phyloP scores from a whole-genome alignment of 768 basidiomycete species.

The Chalciporus piperatus region DNA sequence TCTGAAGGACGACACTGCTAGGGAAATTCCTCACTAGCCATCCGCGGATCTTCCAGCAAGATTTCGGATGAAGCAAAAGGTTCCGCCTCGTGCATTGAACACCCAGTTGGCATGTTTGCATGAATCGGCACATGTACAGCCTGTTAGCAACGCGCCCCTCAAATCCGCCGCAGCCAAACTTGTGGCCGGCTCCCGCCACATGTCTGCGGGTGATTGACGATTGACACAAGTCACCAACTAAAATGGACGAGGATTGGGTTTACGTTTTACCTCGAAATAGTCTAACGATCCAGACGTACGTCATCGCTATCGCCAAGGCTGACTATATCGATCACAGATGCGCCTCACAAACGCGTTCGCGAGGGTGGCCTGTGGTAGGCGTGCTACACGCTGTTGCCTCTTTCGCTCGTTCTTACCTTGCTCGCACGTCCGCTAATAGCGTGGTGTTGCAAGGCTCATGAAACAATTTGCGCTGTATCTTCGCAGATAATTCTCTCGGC shows the following conservation, averaged over 20 bases:
- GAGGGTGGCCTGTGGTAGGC: slow-evolving; percentile 4
- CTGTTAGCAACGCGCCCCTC: slow-evolving; percentile 1
- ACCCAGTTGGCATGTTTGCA: slow-evolving; percentile 13
- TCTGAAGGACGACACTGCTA: slow-evolving; percentile 1
- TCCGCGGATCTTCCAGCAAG: slow-evolving; percentile 4
- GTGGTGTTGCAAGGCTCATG: slow-evolving; percentile 8
- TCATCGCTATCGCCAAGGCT: slow-evolving; percentile 23
- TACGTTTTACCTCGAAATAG: slow-evolving; percentile 25
- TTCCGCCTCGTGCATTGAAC: slow-evolving; percentile 26
- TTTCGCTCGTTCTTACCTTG: slow-evolving; percentile 12
- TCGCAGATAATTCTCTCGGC: slow-evolving; percentile 19
- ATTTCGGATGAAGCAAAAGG: slow-evolving; percentile 8
- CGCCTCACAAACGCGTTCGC: slow-evolving; percentile 10
- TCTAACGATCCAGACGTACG: slow-evolving; percentile 22
- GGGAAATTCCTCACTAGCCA: slow-evolving; percentile 11
- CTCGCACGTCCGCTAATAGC: slow-evolving; percentile 17
- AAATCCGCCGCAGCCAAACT: slow-evolving; percentile 6
- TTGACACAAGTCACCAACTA: slow-evolving; percentile 7
- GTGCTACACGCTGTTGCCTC: slow-evolving; percentile 15
- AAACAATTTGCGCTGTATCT: slow-evolving; percentile 11
- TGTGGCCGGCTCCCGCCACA: slow-evolving; percentile 10
- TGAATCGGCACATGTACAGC: slow-evolving; percentile 15
- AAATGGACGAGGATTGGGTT: slow-evolving; percentile 9
- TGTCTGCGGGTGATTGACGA: slow-evolving; percentile 10
- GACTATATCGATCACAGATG: slow-evolving; percentile 8